Evolutionary conservation across 768 basidiomycete genomes (phyloP).

Genomic region (Termitomyces sp.): DNA sequence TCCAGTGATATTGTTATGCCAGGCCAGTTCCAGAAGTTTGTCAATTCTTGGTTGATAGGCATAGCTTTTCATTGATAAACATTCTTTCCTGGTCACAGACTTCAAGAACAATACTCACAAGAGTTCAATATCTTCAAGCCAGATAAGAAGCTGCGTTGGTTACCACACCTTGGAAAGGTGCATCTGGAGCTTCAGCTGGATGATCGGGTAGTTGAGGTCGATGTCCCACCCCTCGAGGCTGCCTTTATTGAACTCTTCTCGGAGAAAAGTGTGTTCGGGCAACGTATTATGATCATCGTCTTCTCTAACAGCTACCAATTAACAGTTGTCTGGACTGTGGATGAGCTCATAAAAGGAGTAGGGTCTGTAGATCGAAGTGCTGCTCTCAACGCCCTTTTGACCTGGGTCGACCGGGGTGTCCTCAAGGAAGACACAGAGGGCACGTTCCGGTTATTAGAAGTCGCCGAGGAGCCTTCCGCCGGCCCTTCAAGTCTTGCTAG

Average conservation of each 20-base stretch:
- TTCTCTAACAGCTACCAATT: neutral
- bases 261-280: constrained; percentile 44
- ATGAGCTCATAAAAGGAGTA: constrained; percentile 60
- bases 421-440: constrained; percentile 62
- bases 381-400: constrained; percentile 69
- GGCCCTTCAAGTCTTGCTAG: constrained; percentile 14
- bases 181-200: constrained; percentile 75
- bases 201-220: constrained; percentile 70
- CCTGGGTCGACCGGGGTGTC: constrained; percentile 82
- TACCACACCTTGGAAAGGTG: constrained; percentile 85
- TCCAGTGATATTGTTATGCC: constrained; percentile 73
- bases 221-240: constrained; percentile 86
- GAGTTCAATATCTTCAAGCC: constrained; percentile 85
- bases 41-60: constrained; percentile 1
- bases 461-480: constrained; percentile 40
- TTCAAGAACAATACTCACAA: constrained; percentile 71
- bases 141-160: constrained; percentile 86
- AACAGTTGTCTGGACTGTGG: constrained; percentile 66
- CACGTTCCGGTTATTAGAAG: constrained; percentile 61
- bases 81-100: constrained; percentile 31
- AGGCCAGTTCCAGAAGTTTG: constrained; percentile 77
- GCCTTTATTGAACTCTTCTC: constrained; percentile 86
- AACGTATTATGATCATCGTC: neutral
- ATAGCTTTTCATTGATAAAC: neutral
- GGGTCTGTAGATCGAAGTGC: constrained; percentile 59